phyloP scores from a whole-genome alignment of 345 rosid species.

The Brassica juncea region DNA sequence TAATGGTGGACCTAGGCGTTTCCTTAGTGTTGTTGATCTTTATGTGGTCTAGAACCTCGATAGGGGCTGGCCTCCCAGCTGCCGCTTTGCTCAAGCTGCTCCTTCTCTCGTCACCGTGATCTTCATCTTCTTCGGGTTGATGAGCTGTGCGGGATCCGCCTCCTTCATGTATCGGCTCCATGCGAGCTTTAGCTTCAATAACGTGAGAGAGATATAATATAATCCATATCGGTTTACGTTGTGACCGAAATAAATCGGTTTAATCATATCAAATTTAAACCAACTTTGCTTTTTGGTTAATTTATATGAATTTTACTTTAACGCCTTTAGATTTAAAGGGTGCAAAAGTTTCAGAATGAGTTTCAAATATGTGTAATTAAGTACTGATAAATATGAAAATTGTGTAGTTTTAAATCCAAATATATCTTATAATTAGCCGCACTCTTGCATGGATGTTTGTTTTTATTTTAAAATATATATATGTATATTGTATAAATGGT shows the following conservation, averaged over 20 bases:
- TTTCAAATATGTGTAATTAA: neutral
- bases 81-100: constrained; percentile 15
- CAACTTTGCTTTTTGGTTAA: neutral
- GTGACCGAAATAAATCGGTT: neutral
- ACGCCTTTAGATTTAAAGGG: neutral
- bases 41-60: constrained; percentile 50
- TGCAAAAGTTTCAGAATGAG: neutral
- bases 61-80: constrained; percentile 48
- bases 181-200: constrained; percentile 25
- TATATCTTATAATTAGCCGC: neutral
- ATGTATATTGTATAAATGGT: too few relatives aligned
- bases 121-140: constrained; percentile 20
- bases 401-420: neutral
- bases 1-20: constrained; percentile 67
- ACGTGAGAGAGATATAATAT: neutral
- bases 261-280: neutral
- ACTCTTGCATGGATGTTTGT: too few relatives aligned
- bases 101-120: neutral
- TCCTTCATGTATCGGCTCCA: constrained; percentile 59
- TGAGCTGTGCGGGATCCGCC: constrained; percentile 35
- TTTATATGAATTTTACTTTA: neutral
- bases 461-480: too few relatives aligned
- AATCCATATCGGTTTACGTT: neutral
- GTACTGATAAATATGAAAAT: neutral
- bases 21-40: constrained; percentile 49